phyloP scores from a whole-genome alignment of 352 stramenopile species.

The Pelagophyceae sp. region DNA sequence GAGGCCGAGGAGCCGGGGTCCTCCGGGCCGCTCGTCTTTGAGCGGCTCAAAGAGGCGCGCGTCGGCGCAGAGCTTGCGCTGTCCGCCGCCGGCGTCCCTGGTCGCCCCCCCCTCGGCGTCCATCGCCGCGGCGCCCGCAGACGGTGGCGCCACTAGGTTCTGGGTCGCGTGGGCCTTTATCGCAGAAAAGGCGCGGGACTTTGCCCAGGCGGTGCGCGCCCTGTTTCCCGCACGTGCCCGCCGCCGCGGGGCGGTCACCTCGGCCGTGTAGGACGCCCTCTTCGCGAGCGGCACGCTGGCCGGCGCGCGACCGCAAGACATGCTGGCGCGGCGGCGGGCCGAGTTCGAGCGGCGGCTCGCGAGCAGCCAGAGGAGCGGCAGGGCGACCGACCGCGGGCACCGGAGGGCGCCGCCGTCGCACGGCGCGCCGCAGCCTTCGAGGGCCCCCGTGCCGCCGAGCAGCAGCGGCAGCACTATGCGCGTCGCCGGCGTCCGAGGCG shows the following conservation, averaged over 20 bases:
- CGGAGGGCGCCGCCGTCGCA: not conserved
- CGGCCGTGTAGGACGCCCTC: not conserved
- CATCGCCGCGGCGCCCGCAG: not conserved
- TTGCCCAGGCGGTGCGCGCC: not conserved
- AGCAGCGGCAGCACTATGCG: too few relatives aligned
- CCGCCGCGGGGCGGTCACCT: too few relatives aligned
- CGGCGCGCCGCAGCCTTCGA: not conserved
- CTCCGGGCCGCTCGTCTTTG: not conserved
- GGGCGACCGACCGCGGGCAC: not conserved
- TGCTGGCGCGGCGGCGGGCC: not conserved
- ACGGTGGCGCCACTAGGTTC: not conserved
- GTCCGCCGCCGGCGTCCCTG: too few relatives aligned
- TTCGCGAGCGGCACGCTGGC: not conserved
- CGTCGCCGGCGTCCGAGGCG: too few relatives aligned
- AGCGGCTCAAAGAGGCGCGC: not conserved
- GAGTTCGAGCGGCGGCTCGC: constrained; percentile 16
- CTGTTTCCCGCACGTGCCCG: not conserved
- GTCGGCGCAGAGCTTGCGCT: not conserved
- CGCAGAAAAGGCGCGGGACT: constrained; percentile 3
- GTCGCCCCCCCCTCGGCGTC: not conserved
- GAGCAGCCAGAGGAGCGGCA: too few relatives aligned
- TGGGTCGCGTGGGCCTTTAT: constrained; percentile 18
- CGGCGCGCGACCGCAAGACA: not conserved
- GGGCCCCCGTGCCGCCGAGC: not conserved
- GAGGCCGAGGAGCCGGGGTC: not conserved